Percentiles rank a stretch among this genome's conserved stretches.
phyloP scores from a whole-genome alignment of 164 flowering plant genomes.

The Cinnamomum micranthum region DNA sequence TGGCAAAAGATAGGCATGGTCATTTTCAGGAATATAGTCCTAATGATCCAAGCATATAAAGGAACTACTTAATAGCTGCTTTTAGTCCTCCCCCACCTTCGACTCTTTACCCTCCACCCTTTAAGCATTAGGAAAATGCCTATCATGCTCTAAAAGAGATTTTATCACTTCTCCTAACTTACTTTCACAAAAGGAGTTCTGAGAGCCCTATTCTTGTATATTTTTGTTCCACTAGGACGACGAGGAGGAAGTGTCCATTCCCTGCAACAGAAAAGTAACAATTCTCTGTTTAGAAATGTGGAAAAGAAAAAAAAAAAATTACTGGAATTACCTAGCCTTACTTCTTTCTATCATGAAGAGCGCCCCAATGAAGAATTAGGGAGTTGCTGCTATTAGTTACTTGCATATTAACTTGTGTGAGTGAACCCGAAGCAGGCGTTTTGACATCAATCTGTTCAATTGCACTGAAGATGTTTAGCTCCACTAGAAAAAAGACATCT shows the following conservation, averaged over 20 bases:
- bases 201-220: slow-evolving; percentile 75
- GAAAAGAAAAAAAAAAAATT: not conserved
- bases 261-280: slow-evolving; percentile 25
- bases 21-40: too few relatives aligned
- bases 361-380: slow-evolving; percentile 92
- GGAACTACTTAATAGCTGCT: too few relatives aligned
- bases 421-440: slow-evolving; percentile 32
- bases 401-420: slow-evolving; percentile 47
- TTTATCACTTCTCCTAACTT: slow-evolving; percentile 14
- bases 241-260: slow-evolving; percentile 82
- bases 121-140: too few relatives aligned
- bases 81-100: too few relatives aligned
- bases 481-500: not conserved
- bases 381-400: slow-evolving; percentile 54
- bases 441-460: slow-evolving; percentile 64
- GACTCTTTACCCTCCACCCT: too few relatives aligned
- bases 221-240: slow-evolving; percentile 69
- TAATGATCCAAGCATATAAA: too few relatives aligned
- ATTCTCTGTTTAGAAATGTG: not conserved
- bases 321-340: slow-evolving; percentile 25
- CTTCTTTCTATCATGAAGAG: slow-evolving; percentile 52
- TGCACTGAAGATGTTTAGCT: slow-evolving; percentile 5
- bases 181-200: slow-evolving; percentile 80
- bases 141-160: not conserved
- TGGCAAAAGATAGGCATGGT: too few relatives aligned